Evolutionary conservation across 345 rosid genomes (phyloP), one percentile per base, ranked within the genome.

Genomic region (Moricandia arvensis): DNA sequence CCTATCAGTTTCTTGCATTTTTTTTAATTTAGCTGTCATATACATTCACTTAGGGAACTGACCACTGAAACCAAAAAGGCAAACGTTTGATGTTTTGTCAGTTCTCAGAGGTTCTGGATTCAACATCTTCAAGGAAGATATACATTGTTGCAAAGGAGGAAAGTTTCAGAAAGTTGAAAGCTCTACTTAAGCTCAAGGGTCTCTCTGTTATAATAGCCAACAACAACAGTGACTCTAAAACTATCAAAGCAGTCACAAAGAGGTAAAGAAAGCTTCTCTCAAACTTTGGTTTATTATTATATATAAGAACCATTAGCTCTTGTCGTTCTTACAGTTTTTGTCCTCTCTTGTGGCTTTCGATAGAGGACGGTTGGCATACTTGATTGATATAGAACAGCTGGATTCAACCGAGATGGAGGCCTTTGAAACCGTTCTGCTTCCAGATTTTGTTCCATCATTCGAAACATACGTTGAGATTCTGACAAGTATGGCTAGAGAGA

Each of bases 401-500:
- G 67, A 51, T 8, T 35, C 66, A n/a, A 66, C 73, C 21, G 83
- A 69, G 55, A 65, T 84, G 71, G 85, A 59, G 58, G 60, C 76
- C 71, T 88, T 71, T 16, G 78, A 83, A 71, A 76, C 80, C 1
- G 84, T 91, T 58, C 63, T 87, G 47, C 75, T 86, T 68, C 86
- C 90, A 3, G 76, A 85, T 72, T 81, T 85, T 38, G 78, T 82
- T 57, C 59, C 63, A 1, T 82, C 80, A 0, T 78, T 76, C 1
- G 80, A 80, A 12, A 75, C 37, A 27, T 84, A 83, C 34, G 69
- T 75, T 45, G 67, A 82, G 68, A 81, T 87, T 18, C 82, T 87
- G 59, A 82, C 79, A 0, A 85, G 81, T 69, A 88, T 86, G 87
- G 91, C 91, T 7, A 86, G 85, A 37, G 65, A 81, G 24, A 82